Conservation (phyloP, 129 eudicot genomes). For the Heracleum sosnowskyi region DNA sequence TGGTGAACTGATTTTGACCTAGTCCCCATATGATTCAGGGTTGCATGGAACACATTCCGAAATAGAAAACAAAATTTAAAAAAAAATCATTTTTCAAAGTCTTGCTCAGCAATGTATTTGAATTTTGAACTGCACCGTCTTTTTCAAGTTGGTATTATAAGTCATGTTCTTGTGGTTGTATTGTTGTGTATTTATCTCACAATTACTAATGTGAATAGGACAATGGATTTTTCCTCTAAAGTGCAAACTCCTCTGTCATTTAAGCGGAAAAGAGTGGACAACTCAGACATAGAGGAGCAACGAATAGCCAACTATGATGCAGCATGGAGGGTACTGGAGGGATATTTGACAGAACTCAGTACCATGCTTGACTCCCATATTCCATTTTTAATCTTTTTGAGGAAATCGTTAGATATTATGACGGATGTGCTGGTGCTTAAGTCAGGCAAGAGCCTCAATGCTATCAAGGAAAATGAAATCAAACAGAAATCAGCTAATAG, state of each 20-base stretch:
- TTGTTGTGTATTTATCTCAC: neutral
- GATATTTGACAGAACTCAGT: neutral
- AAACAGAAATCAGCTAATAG: neutral
- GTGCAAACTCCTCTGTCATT: neutral
- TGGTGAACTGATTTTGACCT: no score
- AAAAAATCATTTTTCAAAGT: neutral
- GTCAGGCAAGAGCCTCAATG: neutral
- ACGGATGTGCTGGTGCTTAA: neutral
- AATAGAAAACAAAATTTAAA: neutral
- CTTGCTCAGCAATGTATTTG: neutral
- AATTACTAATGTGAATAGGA: neutral
- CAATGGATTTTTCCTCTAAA: neutral
- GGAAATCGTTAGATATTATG: neutral
- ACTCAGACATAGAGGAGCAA: constrained; percentile 2
- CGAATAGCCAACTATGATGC: neutral
- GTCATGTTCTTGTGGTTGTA: neutral
- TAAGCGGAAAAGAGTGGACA: constrained; percentile 5
- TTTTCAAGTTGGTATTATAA: neutral
- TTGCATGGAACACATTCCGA: neutral
- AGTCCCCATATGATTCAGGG: no score
- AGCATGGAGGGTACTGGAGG: neutral
- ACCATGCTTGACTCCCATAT: neutral
- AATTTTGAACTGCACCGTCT: neutral
- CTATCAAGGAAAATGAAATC: neutral
- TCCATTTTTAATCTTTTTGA: neutral